A percentile compares a stretch with the other conserved stretches of the same genome.
These are phyloP conservation scores for Hawksworthiomyces lignivorus DNA, from an alignment of 2,329 filamentous ascomycete species.

Conservation along the genomic window DNA sequence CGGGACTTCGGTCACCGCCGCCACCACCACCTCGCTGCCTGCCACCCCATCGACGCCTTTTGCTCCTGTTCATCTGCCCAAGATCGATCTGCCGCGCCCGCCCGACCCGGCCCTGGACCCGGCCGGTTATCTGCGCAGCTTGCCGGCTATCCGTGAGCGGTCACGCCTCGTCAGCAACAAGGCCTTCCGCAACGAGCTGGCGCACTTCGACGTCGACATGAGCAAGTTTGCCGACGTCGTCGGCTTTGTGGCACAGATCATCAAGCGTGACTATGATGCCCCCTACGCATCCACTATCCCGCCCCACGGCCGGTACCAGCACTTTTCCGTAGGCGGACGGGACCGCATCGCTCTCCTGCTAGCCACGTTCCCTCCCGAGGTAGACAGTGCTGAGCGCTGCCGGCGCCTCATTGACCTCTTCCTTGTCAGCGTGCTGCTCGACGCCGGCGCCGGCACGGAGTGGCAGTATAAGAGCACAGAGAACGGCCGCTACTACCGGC, in stretches of 20 bases:
- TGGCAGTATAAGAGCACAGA: constrained; percentile 94
- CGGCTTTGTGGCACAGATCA: constrained; percentile 81
- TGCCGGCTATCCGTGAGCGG: constrained; percentile 79
- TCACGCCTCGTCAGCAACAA: constrained; percentile 66
- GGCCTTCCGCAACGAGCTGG: constrained; percentile 67
- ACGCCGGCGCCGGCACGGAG: constrained; percentile 76
- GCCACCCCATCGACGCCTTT: constrained; percentile 45
- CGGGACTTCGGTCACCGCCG: constrained; percentile 1
- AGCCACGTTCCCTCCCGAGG: constrained; percentile 57
- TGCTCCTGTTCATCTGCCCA: constrained; percentile 52
- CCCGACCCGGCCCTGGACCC: constrained; percentile 86
- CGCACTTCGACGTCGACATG: constrained; percentile 85
- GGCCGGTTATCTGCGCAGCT: constrained; percentile 81
- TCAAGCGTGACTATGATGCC: constrained; percentile 60
- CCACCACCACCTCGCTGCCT: constrained; percentile 21
- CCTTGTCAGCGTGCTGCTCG: constrained; percentile 51
- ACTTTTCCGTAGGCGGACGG: constrained; percentile 72
- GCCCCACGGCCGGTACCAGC: constrained; percentile 78
- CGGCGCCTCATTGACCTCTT: constrained; percentile 64
- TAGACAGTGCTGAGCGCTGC: constrained; percentile 67
- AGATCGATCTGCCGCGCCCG: constrained; percentile 72
- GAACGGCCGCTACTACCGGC: constrained; percentile 71
- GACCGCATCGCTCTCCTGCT: constrained; percentile 66
- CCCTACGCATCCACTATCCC: constrained; percentile 57
- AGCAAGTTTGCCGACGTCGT: constrained; percentile 76